Conservation (phyloP, 176 grass and related monocot genomes). For the Typha latifolia region DNA sequence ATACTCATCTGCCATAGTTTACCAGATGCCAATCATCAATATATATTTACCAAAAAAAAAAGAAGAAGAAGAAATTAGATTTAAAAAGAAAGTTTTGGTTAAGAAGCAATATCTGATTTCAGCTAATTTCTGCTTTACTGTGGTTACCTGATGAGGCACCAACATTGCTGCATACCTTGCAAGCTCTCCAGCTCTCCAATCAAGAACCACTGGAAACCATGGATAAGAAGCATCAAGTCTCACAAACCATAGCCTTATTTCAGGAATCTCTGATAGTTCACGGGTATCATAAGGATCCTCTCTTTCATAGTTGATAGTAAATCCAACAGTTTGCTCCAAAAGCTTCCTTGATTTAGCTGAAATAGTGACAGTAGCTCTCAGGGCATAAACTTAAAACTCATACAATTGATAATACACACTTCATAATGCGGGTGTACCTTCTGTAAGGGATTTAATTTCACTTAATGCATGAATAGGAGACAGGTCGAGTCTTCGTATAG, state of each 20-base stretch:
- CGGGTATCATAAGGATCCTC: slow-evolving; percentile 56
- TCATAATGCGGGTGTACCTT: slow-evolving; percentile 26
- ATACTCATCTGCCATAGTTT: slow-evolving; percentile 49
- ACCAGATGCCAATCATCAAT: neutral
- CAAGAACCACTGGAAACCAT: slow-evolving; percentile 85
- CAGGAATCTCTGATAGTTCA: slow-evolving; percentile 68
- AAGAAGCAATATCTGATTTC: neutral
- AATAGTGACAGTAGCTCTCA: neutral
- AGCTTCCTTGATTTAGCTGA: slow-evolving; percentile 47
- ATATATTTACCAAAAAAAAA: neutral
- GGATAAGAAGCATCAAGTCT: slow-evolving; percentile 74
- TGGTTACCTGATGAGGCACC: slow-evolving; percentile 80
- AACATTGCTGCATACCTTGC: slow-evolving; percentile 85
- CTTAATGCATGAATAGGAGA: slow-evolving; percentile 37
- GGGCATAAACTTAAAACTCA: neutral
- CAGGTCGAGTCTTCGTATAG: slow-evolving; percentile 44
- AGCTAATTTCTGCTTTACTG: neutral
- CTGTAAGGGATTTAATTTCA: slow-evolving; percentile 26
- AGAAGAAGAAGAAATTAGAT: slow-evolving; percentile 2
- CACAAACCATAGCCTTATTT: slow-evolving; percentile 85
- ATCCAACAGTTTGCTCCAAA: slow-evolving; percentile 61
- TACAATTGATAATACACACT: neutral
- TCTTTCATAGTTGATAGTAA: slow-evolving; percentile 90
- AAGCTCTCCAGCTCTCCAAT: slow-evolving; percentile 91
- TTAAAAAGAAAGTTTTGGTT: neutral